These are phyloP conservation scores for Cyberlindnera nakhonratchasimensis DNA, from an alignment of 805 yeast species.

Conservation along the genomic window DNA sequence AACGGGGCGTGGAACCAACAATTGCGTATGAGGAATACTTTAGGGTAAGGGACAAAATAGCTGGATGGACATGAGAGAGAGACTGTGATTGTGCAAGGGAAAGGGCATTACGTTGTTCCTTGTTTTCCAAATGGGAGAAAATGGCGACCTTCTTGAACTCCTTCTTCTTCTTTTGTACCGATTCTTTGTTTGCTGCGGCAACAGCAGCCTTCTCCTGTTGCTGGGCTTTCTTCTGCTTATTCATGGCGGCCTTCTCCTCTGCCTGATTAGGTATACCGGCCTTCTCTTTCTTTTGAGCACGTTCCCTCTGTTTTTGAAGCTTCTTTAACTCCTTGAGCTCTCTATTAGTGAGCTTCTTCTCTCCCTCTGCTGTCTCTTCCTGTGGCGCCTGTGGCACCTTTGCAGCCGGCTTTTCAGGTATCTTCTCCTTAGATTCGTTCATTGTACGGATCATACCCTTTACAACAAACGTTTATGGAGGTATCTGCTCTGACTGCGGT, in stretches of 20 bases:
- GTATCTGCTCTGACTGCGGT: too few species aligned
- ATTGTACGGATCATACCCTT: not conserved
- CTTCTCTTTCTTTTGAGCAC: conserved; percentile 82
- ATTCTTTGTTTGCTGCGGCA: not conserved
- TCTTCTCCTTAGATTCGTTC: not conserved
- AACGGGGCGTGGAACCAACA: conserved; percentile 86
- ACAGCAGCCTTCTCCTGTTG: conserved; percentile 33
- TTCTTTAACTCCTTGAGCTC: conserved; percentile 86
- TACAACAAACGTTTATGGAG: too few species aligned
- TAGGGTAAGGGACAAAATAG: conserved; percentile 71
- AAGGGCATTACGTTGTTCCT: conserved; percentile 61
- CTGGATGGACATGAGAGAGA: conserved; percentile 69
- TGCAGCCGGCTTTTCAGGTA: not conserved
- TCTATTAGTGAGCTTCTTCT: conserved; percentile 55
- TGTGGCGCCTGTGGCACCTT: conserved; percentile 1
- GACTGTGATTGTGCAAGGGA: conserved; percentile 24
- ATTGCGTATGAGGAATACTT: conserved; percentile 79
- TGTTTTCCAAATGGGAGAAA: conserved; percentile 76
- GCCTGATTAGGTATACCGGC: conserved; percentile 47
- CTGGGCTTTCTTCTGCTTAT: conserved; percentile 39
- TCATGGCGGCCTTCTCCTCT: conserved; percentile 32
- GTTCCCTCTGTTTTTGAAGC: conserved; percentile 85
- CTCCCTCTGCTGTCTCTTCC: conserved; percentile 14
- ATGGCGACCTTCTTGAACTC: conserved; percentile 51
- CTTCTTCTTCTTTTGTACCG: conserved; percentile 30